These are phyloP conservation scores for Austroboletus novae-zelandiae DNA, from an alignment of 1,284 basidiomycete genomes.

Conservation along the genomic window DNA sequence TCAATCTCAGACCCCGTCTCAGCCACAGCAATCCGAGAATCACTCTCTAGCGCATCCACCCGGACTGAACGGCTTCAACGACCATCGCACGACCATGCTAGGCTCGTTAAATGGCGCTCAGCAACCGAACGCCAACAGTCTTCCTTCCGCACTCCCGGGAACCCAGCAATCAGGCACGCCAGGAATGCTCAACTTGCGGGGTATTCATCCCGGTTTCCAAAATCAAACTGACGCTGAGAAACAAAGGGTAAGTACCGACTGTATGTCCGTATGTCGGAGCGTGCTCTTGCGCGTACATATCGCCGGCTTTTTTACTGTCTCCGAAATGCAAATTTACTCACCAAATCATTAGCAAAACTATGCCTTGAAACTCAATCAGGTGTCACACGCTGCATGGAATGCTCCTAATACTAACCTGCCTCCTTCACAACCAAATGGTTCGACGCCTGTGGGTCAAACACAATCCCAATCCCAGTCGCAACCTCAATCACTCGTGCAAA, in stretches of 20 bases:
- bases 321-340: slow-evolving; percentile 8
- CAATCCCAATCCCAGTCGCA: slow-evolving; percentile 29
- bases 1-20: slow-evolving; percentile 34
- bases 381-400: slow-evolving; percentile 62
- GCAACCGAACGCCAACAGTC: slow-evolving; percentile 21
- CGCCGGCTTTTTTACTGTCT: slow-evolving; percentile 1
- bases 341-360: slow-evolving; percentile 46
- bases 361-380: slow-evolving; percentile 60
- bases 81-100: slow-evolving; percentile 54
- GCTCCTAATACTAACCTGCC: slow-evolving; percentile 38
- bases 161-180: slow-evolving; percentile 50
- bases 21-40: slow-evolving; percentile 35
- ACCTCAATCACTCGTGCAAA: slow-evolving; percentile 28
- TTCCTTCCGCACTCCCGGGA: slow-evolving; percentile 18
- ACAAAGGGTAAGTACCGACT: slow-evolving; percentile 56
- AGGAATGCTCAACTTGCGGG: slow-evolving; percentile 66
- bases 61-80: slow-evolving; percentile 67
- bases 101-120: slow-evolving; percentile 44
- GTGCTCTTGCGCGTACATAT: slow-evolving; percentile 1
- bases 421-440: slow-evolving; percentile 30
- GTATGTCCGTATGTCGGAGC: no score
- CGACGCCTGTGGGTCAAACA: slow-evolving; percentile 29
- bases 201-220: slow-evolving; percentile 60
- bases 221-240: slow-evolving; percentile 57
- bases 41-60: slow-evolving; percentile 56